A percentile compares a stretch with the other conserved stretches of the same genome.
Conservation (phyloP, 805 yeast species). For the Saturnispora mendoncae region DNA sequence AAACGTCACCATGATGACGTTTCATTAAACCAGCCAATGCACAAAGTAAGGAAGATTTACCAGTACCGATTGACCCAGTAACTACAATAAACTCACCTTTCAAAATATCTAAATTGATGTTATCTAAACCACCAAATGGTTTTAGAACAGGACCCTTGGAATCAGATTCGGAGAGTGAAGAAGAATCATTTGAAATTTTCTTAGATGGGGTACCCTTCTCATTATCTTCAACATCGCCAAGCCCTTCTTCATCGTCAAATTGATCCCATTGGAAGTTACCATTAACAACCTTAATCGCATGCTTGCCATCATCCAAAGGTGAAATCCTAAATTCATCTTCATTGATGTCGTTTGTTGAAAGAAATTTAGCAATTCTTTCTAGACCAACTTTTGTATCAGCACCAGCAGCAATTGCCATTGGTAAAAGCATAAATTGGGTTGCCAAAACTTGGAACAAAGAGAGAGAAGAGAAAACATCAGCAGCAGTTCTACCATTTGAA, state of each 20-base stretch:
- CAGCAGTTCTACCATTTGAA: constrained; percentile 38
- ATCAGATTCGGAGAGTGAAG: background rate
- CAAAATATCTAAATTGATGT: constrained; percentile 45
- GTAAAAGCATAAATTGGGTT: constrained; percentile 56
- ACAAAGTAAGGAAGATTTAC: constrained; percentile 63
- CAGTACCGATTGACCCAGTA: constrained; percentile 60
- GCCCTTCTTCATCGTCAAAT: constrained; percentile 30
- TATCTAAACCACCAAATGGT: constrained; percentile 36
- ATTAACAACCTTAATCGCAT: constrained; percentile 43
- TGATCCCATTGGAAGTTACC: constrained; percentile 64
- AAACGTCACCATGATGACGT: constrained; percentile 41
- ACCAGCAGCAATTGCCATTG: constrained; percentile 57
- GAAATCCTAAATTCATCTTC: constrained; percentile 24
- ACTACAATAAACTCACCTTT: constrained; percentile 67
- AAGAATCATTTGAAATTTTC: background rate
- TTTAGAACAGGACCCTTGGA: background rate
- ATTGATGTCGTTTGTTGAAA: constrained; percentile 35
- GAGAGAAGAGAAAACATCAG: constrained; percentile 58
- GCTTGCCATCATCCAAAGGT: constrained; percentile 17
- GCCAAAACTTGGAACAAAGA: constrained; percentile 56
- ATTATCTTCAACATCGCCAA: constrained; percentile 11
- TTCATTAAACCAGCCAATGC: constrained; percentile 70
- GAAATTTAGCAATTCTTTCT: constrained; percentile 44
- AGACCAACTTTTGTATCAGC: constrained; percentile 59
- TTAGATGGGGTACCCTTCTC: no score